A percentile compares a stretch with the other conserved stretches of the same genome.
Conservation (phyloP, 371 early-diverging fungal genomes). For the Phascolomyces articulosus region DNA sequence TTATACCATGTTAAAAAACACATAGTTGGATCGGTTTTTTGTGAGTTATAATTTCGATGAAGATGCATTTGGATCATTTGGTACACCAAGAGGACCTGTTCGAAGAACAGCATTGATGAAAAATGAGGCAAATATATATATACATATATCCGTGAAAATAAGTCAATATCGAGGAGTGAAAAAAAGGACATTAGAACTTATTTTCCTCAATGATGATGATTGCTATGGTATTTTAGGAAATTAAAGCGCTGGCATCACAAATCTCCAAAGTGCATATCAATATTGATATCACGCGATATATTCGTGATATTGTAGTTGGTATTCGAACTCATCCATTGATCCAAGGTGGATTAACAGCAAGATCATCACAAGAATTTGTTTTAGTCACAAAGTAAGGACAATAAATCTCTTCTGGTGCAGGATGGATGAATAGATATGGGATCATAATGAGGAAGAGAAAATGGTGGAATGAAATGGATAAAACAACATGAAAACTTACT, state of each 20-base stretch:
- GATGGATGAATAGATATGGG: too few species aligned
- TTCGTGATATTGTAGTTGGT: constrained; percentile 66
- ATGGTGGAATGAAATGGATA: too few species aligned
- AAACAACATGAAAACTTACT: too few species aligned
- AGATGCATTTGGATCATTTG: constrained; percentile 26
- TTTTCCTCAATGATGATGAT: too few species aligned
- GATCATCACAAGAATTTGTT: constrained; percentile 61
- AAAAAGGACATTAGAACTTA: too few species aligned
- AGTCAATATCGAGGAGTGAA: too few species aligned
- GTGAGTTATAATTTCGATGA: constrained; percentile 55
- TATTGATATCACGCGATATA: constrained; percentile 62
- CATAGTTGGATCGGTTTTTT: constrained; percentile 57
- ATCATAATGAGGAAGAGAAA: too few species aligned
- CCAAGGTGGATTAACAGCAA: constrained; percentile 62
- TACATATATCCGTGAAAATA: neutral
- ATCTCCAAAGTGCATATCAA: constrained; percentile 56
- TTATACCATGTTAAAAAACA: too few species aligned
- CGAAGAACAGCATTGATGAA: constrained; percentile 32
- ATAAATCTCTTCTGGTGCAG: too few species aligned
- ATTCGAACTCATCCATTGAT: constrained; percentile 63
- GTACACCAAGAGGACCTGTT: constrained; percentile 5
- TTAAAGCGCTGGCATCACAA: constrained; percentile 47
- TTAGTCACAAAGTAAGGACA: constrained; percentile 59
- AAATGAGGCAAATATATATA: constrained; percentile 23
- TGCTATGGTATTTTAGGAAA: too few species aligned